Evolutionary conservation across 768 basidiomycete genomes (phyloP), one percentile per base, ranked within the genome.

Genomic region (Lactarius quietus): DNA sequence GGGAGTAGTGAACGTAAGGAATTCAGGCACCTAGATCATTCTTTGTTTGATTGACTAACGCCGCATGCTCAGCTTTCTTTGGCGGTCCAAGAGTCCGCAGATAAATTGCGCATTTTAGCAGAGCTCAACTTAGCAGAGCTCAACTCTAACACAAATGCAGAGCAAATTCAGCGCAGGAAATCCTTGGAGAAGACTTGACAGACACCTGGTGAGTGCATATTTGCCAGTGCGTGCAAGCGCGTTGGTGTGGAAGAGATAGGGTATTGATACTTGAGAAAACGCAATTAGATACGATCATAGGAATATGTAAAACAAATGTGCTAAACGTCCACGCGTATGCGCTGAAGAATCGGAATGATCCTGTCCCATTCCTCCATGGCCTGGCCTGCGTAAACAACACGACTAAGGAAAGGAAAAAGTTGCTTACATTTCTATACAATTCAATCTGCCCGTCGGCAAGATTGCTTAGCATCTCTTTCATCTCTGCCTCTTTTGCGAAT

Each of bases 291-390:
- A 63, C 62, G 57, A 59, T 41, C 33, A 48, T 59, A 61, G 65
- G 48, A 66, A 69, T 60, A 70, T 62, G 67, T 45, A 63, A 52
- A 65, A 58, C 54, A 52, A 43, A 60, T 57, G 64, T 53, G 65
- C 79, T 84, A 93, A 74, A 93, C 86, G 77, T 95, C 93, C 78
- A 96, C 94, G 61, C 92, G 88, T 79, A 96, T 96, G 62, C 92
- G 90, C 76, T 95, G 92, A 73, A 96, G 88, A 70, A 94, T 80
- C 70, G 94, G 92, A 82, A 95, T 93, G 73, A 95, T 90, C 76
- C 90, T 82, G 61, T 98, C 95, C 95, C 94, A 98, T 75, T 98
- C 95, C 70, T 98, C 93, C 91, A 96, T 95, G 61, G 92, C 87
- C 89, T 93, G 69, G 23, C 59, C 48, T 60, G 57, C 58, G 57